Percentiles rank a stretch among this genome's conserved stretches.
phyloP scores from a whole-genome alignment of 768 basidiomycete genomes.

The Serpula lacrymans region DNA sequence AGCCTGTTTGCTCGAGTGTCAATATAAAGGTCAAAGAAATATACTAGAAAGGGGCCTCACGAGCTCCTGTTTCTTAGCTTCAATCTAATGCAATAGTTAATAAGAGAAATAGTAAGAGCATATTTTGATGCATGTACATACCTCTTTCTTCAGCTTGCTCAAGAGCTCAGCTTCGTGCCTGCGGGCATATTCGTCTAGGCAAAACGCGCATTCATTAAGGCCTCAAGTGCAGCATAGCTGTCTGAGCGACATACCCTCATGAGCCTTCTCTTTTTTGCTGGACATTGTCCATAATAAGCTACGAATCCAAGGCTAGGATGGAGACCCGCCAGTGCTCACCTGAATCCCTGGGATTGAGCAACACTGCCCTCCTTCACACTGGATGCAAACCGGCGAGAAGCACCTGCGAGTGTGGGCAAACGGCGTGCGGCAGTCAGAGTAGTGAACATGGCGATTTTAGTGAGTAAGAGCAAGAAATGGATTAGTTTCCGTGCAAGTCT shows the following conservation, averaged over 20 bases:
- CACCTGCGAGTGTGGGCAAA: constrained; percentile 32
- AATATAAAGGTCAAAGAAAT: constrained; percentile 9
- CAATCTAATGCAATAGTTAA: constrained; percentile 17
- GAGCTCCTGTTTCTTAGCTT: constrained; percentile 27
- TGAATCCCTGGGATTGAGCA: constrained; percentile 61
- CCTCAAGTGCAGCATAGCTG: background rate
- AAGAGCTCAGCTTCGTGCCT: constrained; percentile 56
- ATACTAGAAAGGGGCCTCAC: constrained; percentile 21
- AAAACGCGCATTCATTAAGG: constrained; percentile 7
- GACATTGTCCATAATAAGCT: constrained; percentile 14
- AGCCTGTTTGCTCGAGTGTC: constrained; percentile 19
- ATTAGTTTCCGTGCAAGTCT: too few relatives aligned
- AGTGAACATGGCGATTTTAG: constrained; percentile 40
- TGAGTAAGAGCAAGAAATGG: constrained; percentile 15
- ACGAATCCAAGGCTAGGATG: background rate
- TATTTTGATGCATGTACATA: constrained; percentile 24
- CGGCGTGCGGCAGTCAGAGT: constrained; percentile 38
- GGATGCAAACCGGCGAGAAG: constrained; percentile 32
- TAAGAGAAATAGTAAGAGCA: background rate
- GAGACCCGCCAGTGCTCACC: constrained; percentile 33
- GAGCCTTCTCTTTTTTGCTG: constrained; percentile 73
- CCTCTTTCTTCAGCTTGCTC: constrained; percentile 55
- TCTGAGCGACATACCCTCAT: constrained; percentile 46
- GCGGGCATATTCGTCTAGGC: constrained; percentile 60
- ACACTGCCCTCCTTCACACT: constrained; percentile 51